phyloP scores from a whole-genome alignment of 306 rosid genomes.

The Gastrolobium villosum region DNA sequence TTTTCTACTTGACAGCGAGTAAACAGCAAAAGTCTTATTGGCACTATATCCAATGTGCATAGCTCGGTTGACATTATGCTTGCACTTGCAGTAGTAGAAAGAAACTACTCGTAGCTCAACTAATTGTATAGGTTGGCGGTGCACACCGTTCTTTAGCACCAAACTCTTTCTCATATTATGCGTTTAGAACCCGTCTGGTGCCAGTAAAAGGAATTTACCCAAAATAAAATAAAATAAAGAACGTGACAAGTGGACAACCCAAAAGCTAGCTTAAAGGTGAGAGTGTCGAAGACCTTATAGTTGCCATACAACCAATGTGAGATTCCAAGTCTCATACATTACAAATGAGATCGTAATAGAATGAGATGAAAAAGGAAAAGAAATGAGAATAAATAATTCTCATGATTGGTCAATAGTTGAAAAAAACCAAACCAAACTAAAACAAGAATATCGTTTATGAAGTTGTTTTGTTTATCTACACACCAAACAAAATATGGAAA shows the following conservation, averaged over 20 bases:
- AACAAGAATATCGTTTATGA: no score
- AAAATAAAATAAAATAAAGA: no score
- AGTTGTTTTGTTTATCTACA: not conserved
- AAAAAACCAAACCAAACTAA: no score
- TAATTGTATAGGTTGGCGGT: constrained; percentile 19
- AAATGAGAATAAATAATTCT: no score
- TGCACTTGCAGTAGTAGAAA: constrained; percentile 18
- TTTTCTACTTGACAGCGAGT: constrained; percentile 39
- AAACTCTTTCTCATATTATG: not conserved
- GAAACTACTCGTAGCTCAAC: constrained; percentile 35
- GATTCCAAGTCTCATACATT: no score
- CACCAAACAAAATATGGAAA: not conserved
- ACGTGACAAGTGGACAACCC: no score
- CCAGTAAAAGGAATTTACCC: not conserved
- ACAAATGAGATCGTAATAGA: no score
- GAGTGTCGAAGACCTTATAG: no score
- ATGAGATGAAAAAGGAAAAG: no score
- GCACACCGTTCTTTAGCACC: constrained; percentile 19
- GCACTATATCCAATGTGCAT: constrained; percentile 32
- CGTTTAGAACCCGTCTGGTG: constrained; percentile 4
- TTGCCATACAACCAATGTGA: no score
- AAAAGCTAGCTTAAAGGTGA: no score
- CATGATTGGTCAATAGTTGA: no score
- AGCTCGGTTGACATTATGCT: constrained; percentile 38
- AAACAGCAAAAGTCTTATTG: constrained; percentile 29